Conservation (phyloP, 495 filamentous ascomycete genomes). For the Penicillium riverlandense region DNA sequence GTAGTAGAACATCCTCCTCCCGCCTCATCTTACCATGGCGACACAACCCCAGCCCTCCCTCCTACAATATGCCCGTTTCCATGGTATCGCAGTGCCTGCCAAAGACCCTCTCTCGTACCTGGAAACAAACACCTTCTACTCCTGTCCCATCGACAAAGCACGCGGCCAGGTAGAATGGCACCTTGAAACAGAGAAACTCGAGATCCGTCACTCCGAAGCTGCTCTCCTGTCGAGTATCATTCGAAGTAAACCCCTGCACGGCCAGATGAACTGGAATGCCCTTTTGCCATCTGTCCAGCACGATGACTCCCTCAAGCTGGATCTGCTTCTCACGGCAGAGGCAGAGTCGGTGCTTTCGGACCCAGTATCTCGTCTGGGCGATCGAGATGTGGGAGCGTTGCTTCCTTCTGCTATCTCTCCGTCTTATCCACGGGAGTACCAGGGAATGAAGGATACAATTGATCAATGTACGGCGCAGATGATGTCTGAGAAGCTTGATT, state of each 20-base stretch:
- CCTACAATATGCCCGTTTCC: conserved; percentile 37
- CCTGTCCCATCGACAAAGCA: neutral
- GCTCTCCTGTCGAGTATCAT: neutral
- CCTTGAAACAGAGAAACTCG: neutral
- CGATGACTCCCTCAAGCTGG: no score
- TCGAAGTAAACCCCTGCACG: neutral
- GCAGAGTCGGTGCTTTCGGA: no score
- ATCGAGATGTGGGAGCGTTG: no score
- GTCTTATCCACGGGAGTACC: no score
- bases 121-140: no score
- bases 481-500: no score
- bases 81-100: conserved; percentile 18
- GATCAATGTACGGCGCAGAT: no score
- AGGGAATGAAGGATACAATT: no score
- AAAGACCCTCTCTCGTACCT: no score
- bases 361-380: no score
- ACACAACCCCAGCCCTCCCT: conserved; percentile 18
- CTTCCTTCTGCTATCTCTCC: no score
- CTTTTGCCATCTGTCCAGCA: neutral
- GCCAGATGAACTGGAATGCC: neutral
- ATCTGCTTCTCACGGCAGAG: no score
- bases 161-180: neutral
- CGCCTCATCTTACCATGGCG: conserved; percentile 7
- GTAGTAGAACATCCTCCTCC: neutral
- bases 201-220: neutral